Conservation (phyloP, 2,329 filamentous ascomycete species). For the Talaromyces sp. region DNA sequence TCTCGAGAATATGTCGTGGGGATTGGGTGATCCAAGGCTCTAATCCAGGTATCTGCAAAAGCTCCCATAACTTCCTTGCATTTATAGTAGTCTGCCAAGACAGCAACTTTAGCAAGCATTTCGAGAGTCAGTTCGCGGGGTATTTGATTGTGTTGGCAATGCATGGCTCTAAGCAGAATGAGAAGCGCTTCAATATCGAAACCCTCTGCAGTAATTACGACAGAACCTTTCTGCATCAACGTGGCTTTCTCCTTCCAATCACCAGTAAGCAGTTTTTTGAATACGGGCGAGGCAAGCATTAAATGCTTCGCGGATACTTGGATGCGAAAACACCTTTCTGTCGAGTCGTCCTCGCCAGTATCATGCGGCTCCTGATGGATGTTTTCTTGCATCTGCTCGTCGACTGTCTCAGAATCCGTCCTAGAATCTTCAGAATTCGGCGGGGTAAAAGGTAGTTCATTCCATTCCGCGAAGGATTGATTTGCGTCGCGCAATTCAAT, state of each 20-base stretch:
- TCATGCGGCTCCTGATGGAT: background rate
- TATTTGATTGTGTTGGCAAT: slow-evolving; percentile 14
- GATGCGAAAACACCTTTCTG: slow-evolving; percentile 8
- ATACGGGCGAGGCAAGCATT: slow-evolving; percentile 16
- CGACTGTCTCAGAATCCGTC: background rate
- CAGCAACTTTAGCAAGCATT: slow-evolving; percentile 10
- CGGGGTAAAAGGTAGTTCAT: background rate
- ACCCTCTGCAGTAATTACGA: slow-evolving; percentile 14
- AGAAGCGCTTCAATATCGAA: slow-evolving; percentile 21
- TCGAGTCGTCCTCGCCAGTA: background rate
- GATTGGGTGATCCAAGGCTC: background rate
- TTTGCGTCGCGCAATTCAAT: slow-evolving; percentile 3
- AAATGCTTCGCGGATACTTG: slow-evolving; percentile 21
- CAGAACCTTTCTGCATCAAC: slow-evolving; percentile 12
- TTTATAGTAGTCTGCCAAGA: slow-evolving; percentile 18
- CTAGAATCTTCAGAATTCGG: background rate
- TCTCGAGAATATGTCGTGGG: background rate
- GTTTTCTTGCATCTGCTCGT: background rate
- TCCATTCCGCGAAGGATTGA: background rate
- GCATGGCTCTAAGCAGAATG: slow-evolving; percentile 17
- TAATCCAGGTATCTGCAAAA: slow-evolving; percentile 15
- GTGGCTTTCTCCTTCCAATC: slow-evolving; percentile 16
- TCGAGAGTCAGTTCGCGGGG: slow-evolving; percentile 11
- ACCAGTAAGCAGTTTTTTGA: slow-evolving; percentile 15
- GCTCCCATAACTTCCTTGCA: slow-evolving; percentile 15